Percentiles rank a stretch among this genome's conserved stretches.
Evolutionary conservation across 805 yeast species (phyloP).

Genomic region (Metschnikowia picachoensis): DNA sequence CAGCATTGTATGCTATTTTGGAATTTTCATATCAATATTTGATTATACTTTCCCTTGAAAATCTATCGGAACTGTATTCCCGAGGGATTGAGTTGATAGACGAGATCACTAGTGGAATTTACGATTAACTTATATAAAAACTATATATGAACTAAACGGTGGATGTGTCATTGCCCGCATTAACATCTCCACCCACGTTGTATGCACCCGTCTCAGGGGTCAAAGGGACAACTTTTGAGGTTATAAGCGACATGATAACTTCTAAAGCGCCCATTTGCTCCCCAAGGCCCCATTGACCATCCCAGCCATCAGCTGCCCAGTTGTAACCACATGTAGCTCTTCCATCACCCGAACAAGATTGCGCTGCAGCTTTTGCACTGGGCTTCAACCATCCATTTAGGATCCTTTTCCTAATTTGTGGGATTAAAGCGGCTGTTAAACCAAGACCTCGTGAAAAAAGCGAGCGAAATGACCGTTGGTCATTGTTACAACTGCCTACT

Average conservation of each 20-base stretch:
- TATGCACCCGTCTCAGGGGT: slow-evolving; percentile 17
- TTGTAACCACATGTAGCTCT: slow-evolving; percentile 82
- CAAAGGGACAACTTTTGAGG: slow-evolving; percentile 23
- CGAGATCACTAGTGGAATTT: no score
- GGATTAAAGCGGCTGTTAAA: slow-evolving; percentile 51
- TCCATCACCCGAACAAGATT: slow-evolving; percentile 70
- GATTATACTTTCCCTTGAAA: no score
- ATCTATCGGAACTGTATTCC: not conserved
- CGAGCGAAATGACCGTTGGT: slow-evolving; percentile 72
- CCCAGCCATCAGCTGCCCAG: slow-evolving; percentile 63
- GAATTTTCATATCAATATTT: no score
- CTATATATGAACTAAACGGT: no score
- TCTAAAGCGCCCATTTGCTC: slow-evolving; percentile 77
- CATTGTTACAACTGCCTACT: slow-evolving; percentile 56
- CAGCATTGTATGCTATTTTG: no score
- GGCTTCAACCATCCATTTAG: slow-evolving; percentile 20
- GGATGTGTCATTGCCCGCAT: slow-evolving; percentile 26
- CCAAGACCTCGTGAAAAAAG: slow-evolving; percentile 63
- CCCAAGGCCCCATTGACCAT: slow-evolving; percentile 67
- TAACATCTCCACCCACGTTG: slow-evolving; percentile 16
- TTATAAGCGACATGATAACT: slow-evolving; percentile 33
- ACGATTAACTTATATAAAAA: no score
- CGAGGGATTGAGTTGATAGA: not conserved
- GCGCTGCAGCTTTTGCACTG: slow-evolving; percentile 66
- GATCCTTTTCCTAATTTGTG: slow-evolving; percentile 43